Evolutionary conservation across 306 rosid genomes (phyloP).

Genomic region (Prunus campanulata): DNA sequence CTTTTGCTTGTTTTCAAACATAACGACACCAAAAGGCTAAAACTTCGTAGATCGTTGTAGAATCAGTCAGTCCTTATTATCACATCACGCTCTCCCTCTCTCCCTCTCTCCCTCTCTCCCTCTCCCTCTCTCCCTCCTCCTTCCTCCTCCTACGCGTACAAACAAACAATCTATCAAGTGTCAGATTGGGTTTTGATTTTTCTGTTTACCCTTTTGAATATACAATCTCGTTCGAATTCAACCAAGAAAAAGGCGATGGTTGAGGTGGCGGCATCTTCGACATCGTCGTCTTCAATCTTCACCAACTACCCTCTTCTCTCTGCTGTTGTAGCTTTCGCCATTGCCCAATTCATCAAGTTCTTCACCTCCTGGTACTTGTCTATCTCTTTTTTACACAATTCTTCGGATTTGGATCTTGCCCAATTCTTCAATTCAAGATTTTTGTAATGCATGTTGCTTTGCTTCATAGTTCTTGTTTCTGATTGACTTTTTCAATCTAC

Average conservation of each 20-base stretch:
- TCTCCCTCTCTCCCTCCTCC: not conserved
- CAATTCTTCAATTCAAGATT: not conserved
- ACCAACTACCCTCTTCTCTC: constrained; percentile 73
- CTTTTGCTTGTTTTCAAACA: not conserved
- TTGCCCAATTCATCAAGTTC: constrained; percentile 69
- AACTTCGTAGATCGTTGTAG: not conserved
- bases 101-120: not conserved
- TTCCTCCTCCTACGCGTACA: not conserved
- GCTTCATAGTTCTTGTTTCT: not conserved
- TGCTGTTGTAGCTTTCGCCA: constrained; percentile 54
- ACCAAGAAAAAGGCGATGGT: constrained; percentile 32
- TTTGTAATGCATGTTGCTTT: not conserved
- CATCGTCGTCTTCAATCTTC: constrained; percentile 48
- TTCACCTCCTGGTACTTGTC: constrained; percentile 53
- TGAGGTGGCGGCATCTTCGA: constrained; percentile 19
- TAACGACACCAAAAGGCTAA: not conserved
- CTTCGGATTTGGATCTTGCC: constrained; percentile 24
- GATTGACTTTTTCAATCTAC: not conserved
- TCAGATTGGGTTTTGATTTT: not conserved
- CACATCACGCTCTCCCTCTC: not conserved
- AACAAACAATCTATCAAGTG: not conserved
- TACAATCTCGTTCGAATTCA: not conserved
- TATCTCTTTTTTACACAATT: not conserved
- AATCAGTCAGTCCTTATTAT: not conserved
- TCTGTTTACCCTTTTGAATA: not conserved